phyloP scores from a whole-genome alignment of 2,329 filamentous ascomycete species.

The Diaporthe citri region DNA sequence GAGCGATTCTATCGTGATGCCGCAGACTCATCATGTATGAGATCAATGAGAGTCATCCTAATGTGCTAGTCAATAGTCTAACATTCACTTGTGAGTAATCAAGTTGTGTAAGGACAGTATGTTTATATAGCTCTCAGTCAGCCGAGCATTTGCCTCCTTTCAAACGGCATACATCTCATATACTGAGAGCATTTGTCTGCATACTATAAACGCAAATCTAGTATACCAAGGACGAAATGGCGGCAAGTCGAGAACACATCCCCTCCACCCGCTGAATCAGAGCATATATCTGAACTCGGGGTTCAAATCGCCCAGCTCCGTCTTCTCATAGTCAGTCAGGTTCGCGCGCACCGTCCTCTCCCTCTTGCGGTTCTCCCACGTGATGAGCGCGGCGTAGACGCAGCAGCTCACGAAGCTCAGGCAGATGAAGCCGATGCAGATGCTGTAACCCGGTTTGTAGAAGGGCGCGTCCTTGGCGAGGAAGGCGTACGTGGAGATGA shows the following conservation, averaged over 20 bases:
- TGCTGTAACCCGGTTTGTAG: constrained; percentile 81
- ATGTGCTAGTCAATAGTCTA: background rate
- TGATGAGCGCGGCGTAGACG: constrained; percentile 71
- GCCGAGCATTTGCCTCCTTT: background rate
- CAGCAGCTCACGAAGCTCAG: constrained; percentile 73
- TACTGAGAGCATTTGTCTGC: background rate
- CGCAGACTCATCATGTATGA: background rate
- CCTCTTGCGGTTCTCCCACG: constrained; percentile 71
- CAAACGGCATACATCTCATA: background rate
- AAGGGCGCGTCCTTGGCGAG: constrained; percentile 74
- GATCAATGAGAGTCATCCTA: background rate
- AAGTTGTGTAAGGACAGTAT: background rate
- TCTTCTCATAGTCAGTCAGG: constrained; percentile 52
- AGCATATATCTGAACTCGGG: constrained; percentile 54
- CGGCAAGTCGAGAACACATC: background rate
- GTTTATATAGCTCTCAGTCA: background rate
- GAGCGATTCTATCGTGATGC: background rate
- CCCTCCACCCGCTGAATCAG: constrained; percentile 32
- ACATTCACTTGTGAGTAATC: background rate
- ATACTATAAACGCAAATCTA: background rate
- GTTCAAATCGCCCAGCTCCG: constrained; percentile 56
- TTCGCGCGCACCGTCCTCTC: constrained; percentile 52
- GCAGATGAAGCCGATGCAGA: constrained; percentile 80
- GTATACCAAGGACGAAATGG: background rate
- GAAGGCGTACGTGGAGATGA: constrained; percentile 81